phyloP scores from a whole-genome alignment of 2,329 filamentous ascomycete species.

The Diaporthe sp. region DNA sequence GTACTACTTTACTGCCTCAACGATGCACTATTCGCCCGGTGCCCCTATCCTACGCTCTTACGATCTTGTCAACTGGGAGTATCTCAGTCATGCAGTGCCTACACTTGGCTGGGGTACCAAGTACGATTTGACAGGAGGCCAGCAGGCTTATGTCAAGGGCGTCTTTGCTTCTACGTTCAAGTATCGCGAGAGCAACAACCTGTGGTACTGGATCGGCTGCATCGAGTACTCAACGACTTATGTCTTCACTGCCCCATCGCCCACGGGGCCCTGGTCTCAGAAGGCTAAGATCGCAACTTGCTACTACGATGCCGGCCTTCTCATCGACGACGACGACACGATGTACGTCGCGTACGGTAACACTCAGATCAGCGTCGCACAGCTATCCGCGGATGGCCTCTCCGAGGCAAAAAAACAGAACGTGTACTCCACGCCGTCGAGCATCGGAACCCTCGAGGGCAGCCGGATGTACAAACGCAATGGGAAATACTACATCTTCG shows the following conservation, averaged over 20 bases:
- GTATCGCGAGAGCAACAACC: slow-evolving; percentile 62
- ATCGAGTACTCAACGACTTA: slow-evolving; percentile 65
- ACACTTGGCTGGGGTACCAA: slow-evolving; percentile 59
- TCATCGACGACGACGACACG: slow-evolving; percentile 71
- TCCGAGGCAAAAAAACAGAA: slow-evolving; percentile 58
- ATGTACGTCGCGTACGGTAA: slow-evolving; percentile 71
- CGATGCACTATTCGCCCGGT: slow-evolving; percentile 49
- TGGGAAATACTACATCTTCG: slow-evolving; percentile 68
- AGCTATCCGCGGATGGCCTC: slow-evolving; percentile 64
- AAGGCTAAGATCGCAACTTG: slow-evolving; percentile 57
- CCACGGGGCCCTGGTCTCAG: slow-evolving; percentile 60
- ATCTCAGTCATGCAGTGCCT: slow-evolving; percentile 61
- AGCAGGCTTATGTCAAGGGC: slow-evolving; percentile 64
- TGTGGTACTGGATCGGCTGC: slow-evolving; percentile 72
- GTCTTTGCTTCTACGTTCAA: slow-evolving; percentile 69
- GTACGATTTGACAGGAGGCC: slow-evolving; percentile 61
- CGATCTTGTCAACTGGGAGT: slow-evolving; percentile 68
- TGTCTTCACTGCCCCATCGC: slow-evolving; percentile 63
- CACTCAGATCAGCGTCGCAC: slow-evolving; percentile 62
- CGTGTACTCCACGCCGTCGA: slow-evolving; percentile 58
- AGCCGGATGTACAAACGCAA: slow-evolving; percentile 70
- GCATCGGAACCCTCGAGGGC: slow-evolving; percentile 60
- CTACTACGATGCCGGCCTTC: slow-evolving; percentile 70
- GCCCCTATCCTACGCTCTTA: slow-evolving; percentile 69
- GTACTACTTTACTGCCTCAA: slow-evolving; percentile 16